A percentile compares a stretch with the other conserved stretches of the same genome.
Evolutionary conservation across 345 rosid genomes (phyloP).

Genomic region (Hypericum androsaemum): DNA sequence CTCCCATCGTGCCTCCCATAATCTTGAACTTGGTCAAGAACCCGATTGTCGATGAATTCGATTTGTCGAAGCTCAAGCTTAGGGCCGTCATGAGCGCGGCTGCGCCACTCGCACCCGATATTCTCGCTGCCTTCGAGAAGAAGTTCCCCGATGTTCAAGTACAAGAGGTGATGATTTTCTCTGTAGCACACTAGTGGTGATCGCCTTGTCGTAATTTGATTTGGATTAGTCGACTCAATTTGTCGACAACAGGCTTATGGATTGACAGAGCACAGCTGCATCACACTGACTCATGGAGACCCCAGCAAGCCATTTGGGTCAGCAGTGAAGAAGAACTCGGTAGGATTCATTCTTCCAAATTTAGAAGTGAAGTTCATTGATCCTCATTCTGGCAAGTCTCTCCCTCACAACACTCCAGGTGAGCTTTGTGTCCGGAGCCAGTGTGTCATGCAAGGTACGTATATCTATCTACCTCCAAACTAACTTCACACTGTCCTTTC

Average conservation of each 20-base stretch:
- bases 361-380: constrained; percentile 77
- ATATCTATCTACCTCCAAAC: not conserved
- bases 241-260: constrained; percentile 62
- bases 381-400: constrained; percentile 58
- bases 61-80: constrained; percentile 67
- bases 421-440: constrained; percentile 89
- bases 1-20: constrained; percentile 87
- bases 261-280: constrained; percentile 95
- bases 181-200: too few relatives aligned
- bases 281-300: constrained; percentile 73
- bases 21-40: constrained; percentile 69
- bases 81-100: constrained; percentile 83
- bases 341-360: constrained; percentile 81
- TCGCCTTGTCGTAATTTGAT: not conserved
- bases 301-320: constrained; percentile 35
- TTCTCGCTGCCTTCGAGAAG: constrained; percentile 50
- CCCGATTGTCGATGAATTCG: constrained; percentile 77
- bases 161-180: constrained; percentile 45
- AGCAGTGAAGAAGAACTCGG: constrained; percentile 68
- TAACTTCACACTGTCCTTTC: too few relatives aligned
- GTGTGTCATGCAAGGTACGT: constrained; percentile 77
- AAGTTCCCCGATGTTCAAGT: constrained; percentile 79
- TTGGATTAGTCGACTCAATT: not conserved
- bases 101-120: constrained; percentile 81
- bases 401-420: constrained; percentile 62